Evolutionary conservation across 2,329 filamentous ascomycete genomes (phyloP).

Genomic region (Diaporthe vaccinii): DNA sequence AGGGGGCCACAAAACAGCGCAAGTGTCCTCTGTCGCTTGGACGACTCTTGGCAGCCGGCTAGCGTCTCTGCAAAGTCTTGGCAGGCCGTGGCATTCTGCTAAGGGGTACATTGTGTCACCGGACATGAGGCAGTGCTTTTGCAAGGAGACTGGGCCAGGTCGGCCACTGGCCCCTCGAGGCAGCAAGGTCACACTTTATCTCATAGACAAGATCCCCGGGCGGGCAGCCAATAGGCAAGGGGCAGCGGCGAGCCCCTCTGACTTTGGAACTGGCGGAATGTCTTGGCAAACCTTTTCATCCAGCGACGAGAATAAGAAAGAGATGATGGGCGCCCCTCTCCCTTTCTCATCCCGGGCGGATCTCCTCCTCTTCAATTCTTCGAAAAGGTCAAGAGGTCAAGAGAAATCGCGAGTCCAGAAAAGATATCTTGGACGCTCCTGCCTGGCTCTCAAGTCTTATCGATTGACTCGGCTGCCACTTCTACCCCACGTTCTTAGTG

Average conservation of each 20-base stretch:
- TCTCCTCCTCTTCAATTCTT: constrained; percentile 28
- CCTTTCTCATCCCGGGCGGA: constrained; percentile 26
- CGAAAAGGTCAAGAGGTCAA: constrained; percentile 22
- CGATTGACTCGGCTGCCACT: constrained; percentile 10
- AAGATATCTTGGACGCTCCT: constrained; percentile 10
- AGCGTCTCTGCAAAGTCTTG: constrained; percentile 28
- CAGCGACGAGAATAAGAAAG: constrained; percentile 32
- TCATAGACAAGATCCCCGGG: constrained; percentile 10
- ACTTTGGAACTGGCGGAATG: constrained; percentile 29
- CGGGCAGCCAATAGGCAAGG: constrained; percentile 31
- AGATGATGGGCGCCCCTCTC: constrained; percentile 30
- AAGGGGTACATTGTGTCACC: not conserved
- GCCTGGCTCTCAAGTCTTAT: not conserved
- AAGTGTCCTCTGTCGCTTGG: constrained; percentile 20
- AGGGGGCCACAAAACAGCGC: constrained; percentile 30
- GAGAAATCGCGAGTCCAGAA: not conserved
- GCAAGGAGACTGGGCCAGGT: not conserved
- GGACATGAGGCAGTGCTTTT: not conserved
- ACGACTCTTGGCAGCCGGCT: constrained; percentile 21
- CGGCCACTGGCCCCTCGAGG: not conserved
- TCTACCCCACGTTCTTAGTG: constrained; percentile 12
- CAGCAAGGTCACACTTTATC: constrained; percentile 20
- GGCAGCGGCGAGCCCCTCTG: constrained; percentile 30
- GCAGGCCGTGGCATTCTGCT: constrained; percentile 29
- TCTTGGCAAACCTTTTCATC: constrained; percentile 33